phyloP scores from a whole-genome alignment of 805 yeast genomes.

The Candida caryicola region DNA sequence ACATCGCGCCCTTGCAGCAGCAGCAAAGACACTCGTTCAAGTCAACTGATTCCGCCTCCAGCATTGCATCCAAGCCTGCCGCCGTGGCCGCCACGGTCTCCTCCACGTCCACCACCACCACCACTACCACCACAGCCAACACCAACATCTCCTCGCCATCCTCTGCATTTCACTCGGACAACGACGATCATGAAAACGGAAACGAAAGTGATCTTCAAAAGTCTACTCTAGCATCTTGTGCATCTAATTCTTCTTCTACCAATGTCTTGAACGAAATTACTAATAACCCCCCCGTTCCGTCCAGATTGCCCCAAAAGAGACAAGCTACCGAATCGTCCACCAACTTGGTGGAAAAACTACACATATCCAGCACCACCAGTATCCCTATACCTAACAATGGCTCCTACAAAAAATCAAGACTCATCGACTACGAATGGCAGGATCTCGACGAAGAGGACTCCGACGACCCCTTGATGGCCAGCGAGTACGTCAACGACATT shows the following conservation, averaged over 20 bases:
- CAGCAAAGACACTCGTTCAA: not conserved
- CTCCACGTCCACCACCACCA: not conserved
- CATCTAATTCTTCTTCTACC: slow-evolving; percentile 2
- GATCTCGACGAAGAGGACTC: slow-evolving; percentile 68
- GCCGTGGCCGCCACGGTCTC: not conserved
- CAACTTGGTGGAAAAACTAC: slow-evolving; percentile 38
- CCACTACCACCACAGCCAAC: not conserved
- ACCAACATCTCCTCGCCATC: too few species aligned
- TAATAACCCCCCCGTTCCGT: slow-evolving; percentile 16
- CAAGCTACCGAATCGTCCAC: slow-evolving; percentile 55
- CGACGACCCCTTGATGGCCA: slow-evolving; percentile 80
- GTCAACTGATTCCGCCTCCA: not conserved
- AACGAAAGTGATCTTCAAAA: not conserved
- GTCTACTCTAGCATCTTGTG: not conserved
- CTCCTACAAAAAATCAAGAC: slow-evolving; percentile 36
- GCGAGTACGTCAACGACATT: slow-evolving; percentile 87
- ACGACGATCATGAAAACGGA: not conserved
- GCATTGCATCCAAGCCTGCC: slow-evolving; percentile 1
- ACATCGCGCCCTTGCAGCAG: slow-evolving; percentile 23
- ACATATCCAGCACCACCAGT: slow-evolving; percentile 8
- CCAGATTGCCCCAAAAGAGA: slow-evolving; percentile 47
- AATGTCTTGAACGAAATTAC: not conserved
- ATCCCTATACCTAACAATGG: slow-evolving; percentile 3
- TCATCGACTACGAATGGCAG: slow-evolving; percentile 58
- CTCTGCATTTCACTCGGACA: not conserved